Conservation (phyloP, 2,329 filamentous ascomycete genomes). For the Pyrenophora teres region DNA sequence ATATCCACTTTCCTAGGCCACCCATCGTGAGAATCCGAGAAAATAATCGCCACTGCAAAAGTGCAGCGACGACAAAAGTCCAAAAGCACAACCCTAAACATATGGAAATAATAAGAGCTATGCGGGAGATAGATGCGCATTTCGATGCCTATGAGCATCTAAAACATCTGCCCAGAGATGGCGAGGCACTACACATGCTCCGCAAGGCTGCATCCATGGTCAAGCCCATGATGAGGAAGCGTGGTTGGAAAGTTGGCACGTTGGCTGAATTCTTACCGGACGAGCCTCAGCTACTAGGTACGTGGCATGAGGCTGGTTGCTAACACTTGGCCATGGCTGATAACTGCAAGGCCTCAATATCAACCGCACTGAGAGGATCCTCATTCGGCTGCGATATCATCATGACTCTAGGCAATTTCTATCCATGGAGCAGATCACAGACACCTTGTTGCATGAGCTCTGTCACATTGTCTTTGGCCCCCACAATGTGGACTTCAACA, state of each 20-base stretch:
- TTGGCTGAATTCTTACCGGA: constrained; percentile 85
- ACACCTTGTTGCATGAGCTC: constrained; percentile 93
- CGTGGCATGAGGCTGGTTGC: constrained; percentile 12
- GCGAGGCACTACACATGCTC: constrained; percentile 62
- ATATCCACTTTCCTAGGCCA: not conserved
- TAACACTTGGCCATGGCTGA: constrained; percentile 17
- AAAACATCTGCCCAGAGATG: constrained; percentile 50
- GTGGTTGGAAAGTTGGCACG: constrained; percentile 76
- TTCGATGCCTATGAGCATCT: constrained; percentile 58
- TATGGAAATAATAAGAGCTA: constrained; percentile 13
- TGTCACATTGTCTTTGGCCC: constrained; percentile 85
- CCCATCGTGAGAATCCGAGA: not conserved
- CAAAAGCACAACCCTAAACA: not conserved
- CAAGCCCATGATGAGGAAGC: constrained; percentile 91
- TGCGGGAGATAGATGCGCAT: constrained; percentile 54
- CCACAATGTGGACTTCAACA: constrained; percentile 81
- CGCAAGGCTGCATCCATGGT: constrained; percentile 85
- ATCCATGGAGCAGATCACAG: constrained; percentile 76
- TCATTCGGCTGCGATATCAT: constrained; percentile 78
- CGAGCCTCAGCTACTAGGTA: constrained; percentile 73
- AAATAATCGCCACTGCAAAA: not conserved
- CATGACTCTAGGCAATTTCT: constrained; percentile 77
- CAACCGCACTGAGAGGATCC: constrained; percentile 77
- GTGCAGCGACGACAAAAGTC: not conserved
- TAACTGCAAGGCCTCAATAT: constrained; percentile 68